phyloP scores from a whole-genome alignment of 2,329 filamentous ascomycete species.

The Xylaria hypoxylon region DNA sequence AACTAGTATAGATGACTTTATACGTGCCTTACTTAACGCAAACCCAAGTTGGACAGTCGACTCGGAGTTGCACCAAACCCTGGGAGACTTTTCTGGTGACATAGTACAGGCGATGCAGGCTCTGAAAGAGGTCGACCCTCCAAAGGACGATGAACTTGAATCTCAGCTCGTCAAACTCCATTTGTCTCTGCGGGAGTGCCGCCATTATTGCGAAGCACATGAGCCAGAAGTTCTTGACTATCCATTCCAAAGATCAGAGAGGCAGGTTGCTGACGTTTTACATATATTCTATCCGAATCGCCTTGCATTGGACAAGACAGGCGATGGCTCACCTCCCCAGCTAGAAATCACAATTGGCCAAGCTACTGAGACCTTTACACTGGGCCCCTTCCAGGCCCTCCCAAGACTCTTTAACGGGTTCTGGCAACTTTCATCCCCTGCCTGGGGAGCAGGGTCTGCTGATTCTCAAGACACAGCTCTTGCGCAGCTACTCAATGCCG shows the following conservation, averaged over 20 bases:
- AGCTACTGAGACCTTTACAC: conserved; percentile 39
- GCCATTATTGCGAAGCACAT: conserved; percentile 42
- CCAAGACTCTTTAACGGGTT: conserved; percentile 49
- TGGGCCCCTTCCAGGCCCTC: conserved; percentile 44
- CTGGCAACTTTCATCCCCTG: conserved; percentile 50
- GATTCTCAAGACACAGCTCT: conserved; percentile 47
- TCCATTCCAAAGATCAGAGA: conserved; percentile 47
- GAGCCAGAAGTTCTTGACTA: conserved; percentile 36
- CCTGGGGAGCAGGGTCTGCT: conserved; percentile 48
- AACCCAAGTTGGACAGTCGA: conserved; percentile 42
- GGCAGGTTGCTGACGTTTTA: conserved; percentile 50
- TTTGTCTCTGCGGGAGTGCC: conserved; percentile 41
- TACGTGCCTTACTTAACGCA: conserved; percentile 37
- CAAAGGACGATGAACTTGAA: conserved; percentile 39
- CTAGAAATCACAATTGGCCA: conserved; percentile 2
- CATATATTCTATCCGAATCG: conserved; percentile 42
- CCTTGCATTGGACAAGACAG: neutral
- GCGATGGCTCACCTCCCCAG: neutral
- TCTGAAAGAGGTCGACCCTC: conserved; percentile 50
- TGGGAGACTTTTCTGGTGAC: conserved; percentile 51
- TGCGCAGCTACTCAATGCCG: conserved; percentile 42
- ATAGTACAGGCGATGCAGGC: conserved; percentile 55
- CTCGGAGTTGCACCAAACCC: conserved; percentile 40
- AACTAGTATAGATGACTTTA: conserved; percentile 47
- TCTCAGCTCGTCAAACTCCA: conserved; percentile 39